Evolutionary conservation across 192 early-diverging fungal species (phyloP), one percentile per base, ranked within the genome.

Genomic region (Gigaspora rosea): DNA sequence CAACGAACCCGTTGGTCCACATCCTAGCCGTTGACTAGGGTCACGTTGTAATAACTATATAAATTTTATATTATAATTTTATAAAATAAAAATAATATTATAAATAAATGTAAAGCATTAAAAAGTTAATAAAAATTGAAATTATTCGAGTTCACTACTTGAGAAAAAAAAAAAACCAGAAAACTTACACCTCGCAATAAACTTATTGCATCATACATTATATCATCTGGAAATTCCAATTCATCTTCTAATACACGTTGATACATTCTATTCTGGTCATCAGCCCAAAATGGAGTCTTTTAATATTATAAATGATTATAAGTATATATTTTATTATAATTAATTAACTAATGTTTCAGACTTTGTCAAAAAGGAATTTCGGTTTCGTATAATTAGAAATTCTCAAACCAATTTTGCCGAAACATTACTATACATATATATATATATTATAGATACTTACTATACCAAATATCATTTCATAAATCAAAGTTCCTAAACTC

Each of bases 401-500:
- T n/a, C n/a, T n/a, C n/a, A n/a, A n/a, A n/a, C n/a, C n/a, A n/a
- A n/a, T n/a, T n/a, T n/a, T n/a, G n/a, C n/a, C n/a, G n/a, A 68
- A 32, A 68, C 11, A 68, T 0, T 50, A 4, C 11, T 5, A 46
- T 10, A 22, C 12, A 12, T 69, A 12, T 16, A 27, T 13, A n/a
- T 20, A 4, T 6, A 61, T 27, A 6, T 27, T 33, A 58, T 54
- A 18, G 49, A 47, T 11, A 79, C 83, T 77, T 81, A 85, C 80
- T 35, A 81, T 80, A 7, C 97, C 95, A 0, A 92, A 91, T 22
- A 97, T 79, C 95, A 98, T 96, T 78, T 96, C 94, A 71, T 90
- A 99, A 12, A 97, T 78, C 78, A 99, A 85, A 13, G 96, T 89
- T n/a, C 96, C 96, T 70, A 97, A 83, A 57, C 89, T 90, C 97